Percentiles rank a stretch among this genome's conserved stretches.
phyloP scores from a whole-genome alignment of 1,139 yeast genomes.

The Taphrina betulina region DNA sequence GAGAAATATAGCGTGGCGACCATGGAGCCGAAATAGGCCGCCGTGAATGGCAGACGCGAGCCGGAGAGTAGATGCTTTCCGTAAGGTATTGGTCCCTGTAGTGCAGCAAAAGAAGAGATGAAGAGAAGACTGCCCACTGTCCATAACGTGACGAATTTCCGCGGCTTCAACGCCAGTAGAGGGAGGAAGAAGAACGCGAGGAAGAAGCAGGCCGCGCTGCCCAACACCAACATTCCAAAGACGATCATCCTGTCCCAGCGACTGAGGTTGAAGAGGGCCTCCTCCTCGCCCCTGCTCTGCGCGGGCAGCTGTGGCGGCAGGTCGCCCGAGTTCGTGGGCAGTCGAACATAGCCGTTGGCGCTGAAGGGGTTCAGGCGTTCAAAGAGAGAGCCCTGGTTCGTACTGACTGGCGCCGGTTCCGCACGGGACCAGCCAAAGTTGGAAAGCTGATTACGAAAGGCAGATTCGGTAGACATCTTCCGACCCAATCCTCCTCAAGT shows the following conservation, averaged over 20 bases:
- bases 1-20: slow-evolving; percentile 62
- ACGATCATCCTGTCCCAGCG: slow-evolving; percentile 72
- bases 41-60: slow-evolving; percentile 74
- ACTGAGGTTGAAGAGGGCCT: slow-evolving; percentile 28
- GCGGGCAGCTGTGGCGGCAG: slow-evolving; percentile 29
- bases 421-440: slow-evolving; percentile 31
- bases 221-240: slow-evolving; percentile 72
- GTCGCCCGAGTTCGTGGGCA: slow-evolving; percentile 17
- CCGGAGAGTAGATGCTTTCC: slow-evolving; percentile 69
- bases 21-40: slow-evolving; percentile 74
- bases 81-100: slow-evolving; percentile 88
- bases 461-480: slow-evolving; percentile 11
- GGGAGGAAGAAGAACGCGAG: slow-evolving; percentile 84
- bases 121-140: slow-evolving; percentile 84
- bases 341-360: slow-evolving; percentile 16
- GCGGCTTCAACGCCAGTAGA: slow-evolving; percentile 81
- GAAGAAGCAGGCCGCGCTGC: slow-evolving; percentile 75
- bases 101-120: slow-evolving; percentile 81
- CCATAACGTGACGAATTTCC: slow-evolving; percentile 62
- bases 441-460: slow-evolving; percentile 24
- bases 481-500: too few species aligned
- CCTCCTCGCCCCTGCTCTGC: slow-evolving; percentile 29
- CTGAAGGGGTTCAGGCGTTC: slow-evolving; percentile 25
- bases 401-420: slow-evolving; percentile 19
- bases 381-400: slow-evolving; percentile 13